Base-by-base conservation (phyloP, 495 filamentous ascomycete species). In the Xylaria curta region DNA sequence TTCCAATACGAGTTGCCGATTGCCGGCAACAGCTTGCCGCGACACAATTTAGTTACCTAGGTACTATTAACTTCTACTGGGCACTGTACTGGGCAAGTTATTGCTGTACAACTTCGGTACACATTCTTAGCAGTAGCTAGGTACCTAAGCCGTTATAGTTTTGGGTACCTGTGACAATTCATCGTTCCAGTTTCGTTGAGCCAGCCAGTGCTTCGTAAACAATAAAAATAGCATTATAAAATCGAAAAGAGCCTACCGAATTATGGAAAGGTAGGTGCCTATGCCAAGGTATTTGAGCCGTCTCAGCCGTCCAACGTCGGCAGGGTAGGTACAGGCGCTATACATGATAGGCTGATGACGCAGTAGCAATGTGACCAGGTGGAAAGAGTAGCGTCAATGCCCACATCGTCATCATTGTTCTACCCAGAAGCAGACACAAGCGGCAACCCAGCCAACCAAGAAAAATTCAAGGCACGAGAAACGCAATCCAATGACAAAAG, bases 391-490 rank as follows among this genome's bases (percentile, higher is more conserved):
- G 44, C 65, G 65, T 56, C 47, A 40, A 40, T 56, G 49, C 28
- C 31, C 31, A 51, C 65, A 44, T 67, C 65, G 65, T 67, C 65
- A 67, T 67, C 47, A 56, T 67, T 66, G 44, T 49, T 49, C 36
- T 33, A 36, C 65, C 65, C 65, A 54, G 65, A 28, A 56, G 36
- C 33, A 66, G 36, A 63, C 46, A 66, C 44, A 60, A 69, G 54
- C 51, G 69, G 61, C 59, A 71, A 26, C 60, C 68, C 69, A 56
- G 69, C 60, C 47, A 54, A 59, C 69, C 69, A 71, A 38, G 69
- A 31, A 56, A 44, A 58, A 33, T 65, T 26, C 59, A 65, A 51
- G 58, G 66, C 44, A 53, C 66, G 15, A 68, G 33, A 44, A 38
- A 66, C 44, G 26, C 65, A 51, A 66, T 66, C 63, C 58, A 33